A percentile compares a stretch with the other conserved stretches of the same genome.
Conservation (phyloP, 2,329 filamentous ascomycete species). For the Ceratocystis albifundus region DNA sequence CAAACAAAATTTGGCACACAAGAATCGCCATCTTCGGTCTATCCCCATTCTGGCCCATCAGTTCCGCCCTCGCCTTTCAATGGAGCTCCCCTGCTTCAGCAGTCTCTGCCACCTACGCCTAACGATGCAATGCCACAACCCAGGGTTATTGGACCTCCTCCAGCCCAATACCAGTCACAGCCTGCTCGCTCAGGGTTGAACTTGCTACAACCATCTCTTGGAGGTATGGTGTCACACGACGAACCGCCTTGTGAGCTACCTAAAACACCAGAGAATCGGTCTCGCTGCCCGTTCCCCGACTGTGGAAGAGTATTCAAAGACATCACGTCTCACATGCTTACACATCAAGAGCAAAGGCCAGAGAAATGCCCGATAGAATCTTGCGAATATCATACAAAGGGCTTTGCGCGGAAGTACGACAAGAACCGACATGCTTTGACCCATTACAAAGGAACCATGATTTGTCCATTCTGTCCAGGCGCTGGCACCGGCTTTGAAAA, state of each 20-base stretch:
- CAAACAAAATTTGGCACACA: conserved; percentile 13
- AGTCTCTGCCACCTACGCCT: conserved; percentile 3
- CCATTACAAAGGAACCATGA: conserved; percentile 96
- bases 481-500: conserved; percentile 81
- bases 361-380: conserved; percentile 92
- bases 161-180: conserved; percentile 16
- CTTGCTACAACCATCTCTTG: conserved; percentile 16
- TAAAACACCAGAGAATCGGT: conserved; percentile 34
- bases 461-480: conserved; percentile 90
- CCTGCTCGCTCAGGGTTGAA: conserved; percentile 14
- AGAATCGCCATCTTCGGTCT: background rate
- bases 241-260: conserved; percentile 24
- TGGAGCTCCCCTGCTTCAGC: background rate
- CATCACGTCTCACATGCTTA: conserved; percentile 82
- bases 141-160: background rate
- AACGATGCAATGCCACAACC: conserved; percentile 5
- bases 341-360: conserved; percentile 82
- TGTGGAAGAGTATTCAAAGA: conserved; percentile 52
- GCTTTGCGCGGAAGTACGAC: conserved; percentile 93
- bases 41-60: conserved; percentile 7
- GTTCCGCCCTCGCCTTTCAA: conserved; percentile 13
- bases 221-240: background rate
- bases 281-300: conserved; percentile 45
- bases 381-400: conserved; percentile 89
- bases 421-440: conserved; percentile 94